Percentiles rank a stretch among this genome's conserved stretches.
Evolutionary conservation across 352 stramenopile species (phyloP).

Genomic region (Phytophthora brassicae): DNA sequence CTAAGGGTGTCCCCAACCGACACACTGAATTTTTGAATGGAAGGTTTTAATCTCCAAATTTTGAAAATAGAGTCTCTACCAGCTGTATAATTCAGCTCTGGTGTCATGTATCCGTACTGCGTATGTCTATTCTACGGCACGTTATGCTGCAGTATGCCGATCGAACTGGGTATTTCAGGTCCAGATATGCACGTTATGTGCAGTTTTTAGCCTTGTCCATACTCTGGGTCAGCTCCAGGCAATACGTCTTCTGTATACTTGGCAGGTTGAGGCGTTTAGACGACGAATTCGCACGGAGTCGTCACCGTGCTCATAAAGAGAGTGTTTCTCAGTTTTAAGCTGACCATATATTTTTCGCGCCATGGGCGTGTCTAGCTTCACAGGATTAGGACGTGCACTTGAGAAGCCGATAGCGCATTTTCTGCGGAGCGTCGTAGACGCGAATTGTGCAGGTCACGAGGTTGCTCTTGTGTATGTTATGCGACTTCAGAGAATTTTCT

Average conservation of each 20-base stretch:
- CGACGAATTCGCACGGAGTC: not conserved
- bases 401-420: constrained; percentile 1
- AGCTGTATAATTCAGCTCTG: not conserved
- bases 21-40: not conserved
- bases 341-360: not conserved
- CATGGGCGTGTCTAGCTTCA: not conserved
- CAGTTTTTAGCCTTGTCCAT: not conserved
- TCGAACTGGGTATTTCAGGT: not conserved
- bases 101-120: not conserved
- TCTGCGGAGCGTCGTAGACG: not conserved
- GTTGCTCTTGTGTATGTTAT: not conserved
- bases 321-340: not conserved
- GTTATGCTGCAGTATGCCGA: not conserved
- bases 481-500: not conserved
- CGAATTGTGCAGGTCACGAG: not conserved
- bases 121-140: not conserved
- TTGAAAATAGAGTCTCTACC: not conserved
- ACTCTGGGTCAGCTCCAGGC: not conserved
- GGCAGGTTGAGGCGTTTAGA: not conserved
- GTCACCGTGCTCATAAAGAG: not conserved
- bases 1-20: not conserved
- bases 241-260: not conserved
- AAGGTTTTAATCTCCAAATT: not conserved
- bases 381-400: not conserved
- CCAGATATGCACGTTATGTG: not conserved